Conservation (phyloP, 1,284 basidiomycete species). For the Phlebopus sp. region DNA sequence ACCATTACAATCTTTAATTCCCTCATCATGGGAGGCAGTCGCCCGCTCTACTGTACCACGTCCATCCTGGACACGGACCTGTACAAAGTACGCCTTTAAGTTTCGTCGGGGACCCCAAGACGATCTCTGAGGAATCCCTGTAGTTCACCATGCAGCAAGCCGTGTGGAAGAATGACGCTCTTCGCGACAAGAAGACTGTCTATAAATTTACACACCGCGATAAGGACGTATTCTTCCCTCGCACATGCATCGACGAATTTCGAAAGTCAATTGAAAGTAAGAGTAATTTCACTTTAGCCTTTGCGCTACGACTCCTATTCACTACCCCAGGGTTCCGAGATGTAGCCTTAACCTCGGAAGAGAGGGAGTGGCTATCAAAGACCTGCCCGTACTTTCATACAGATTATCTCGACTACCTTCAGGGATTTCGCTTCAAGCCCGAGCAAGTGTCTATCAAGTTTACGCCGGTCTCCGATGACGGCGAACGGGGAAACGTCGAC, state of each 20-base stretch:
- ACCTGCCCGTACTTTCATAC: conserved; percentile 77
- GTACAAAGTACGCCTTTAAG: conserved; percentile 70
- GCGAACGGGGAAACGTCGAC: conserved; percentile 65
- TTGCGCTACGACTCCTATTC: conserved; percentile 1
- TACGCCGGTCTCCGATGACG: conserved; percentile 48
- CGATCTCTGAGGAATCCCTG: not conserved
- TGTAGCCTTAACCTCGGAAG: conserved; percentile 59
- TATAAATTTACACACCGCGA: conserved; percentile 90
- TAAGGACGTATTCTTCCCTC: conserved; percentile 68
- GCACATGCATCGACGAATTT: conserved; percentile 67
- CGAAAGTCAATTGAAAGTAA: conserved; percentile 63
- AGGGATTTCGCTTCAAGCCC: conserved; percentile 74
- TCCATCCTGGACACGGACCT: conserved; percentile 94
- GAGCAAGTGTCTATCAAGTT: conserved; percentile 75
- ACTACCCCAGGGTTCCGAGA: conserved; percentile 58
- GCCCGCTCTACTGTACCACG: conserved; percentile 16
- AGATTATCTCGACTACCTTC: conserved; percentile 79
- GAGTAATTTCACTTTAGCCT: not conserved
- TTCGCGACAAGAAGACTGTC: conserved; percentile 64
- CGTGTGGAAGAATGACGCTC: conserved; percentile 63
- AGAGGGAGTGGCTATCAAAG: conserved; percentile 66
- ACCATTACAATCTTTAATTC: no score
- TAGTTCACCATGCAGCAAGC: conserved; percentile 98
- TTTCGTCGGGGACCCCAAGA: not conserved
- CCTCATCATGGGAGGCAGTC: conserved; percentile 14